Evolutionary conservation across 225 moss, liverwort and hornwort species (phyloP), one percentile per base, ranked within the genome.

Genomic region (Physcomitrellopsis africana): DNA sequence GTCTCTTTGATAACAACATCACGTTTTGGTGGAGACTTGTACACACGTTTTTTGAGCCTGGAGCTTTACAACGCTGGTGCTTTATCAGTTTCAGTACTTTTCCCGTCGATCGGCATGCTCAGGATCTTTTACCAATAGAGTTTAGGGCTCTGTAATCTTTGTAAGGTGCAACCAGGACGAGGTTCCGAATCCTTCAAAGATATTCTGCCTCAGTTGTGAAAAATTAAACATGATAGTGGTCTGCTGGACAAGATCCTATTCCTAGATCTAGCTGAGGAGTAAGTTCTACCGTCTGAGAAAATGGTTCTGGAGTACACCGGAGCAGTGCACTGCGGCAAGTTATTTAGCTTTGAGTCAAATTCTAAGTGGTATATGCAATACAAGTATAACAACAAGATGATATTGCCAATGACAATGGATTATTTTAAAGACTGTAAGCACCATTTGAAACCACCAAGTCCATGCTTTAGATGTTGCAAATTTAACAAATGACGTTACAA

Each of bases 151-250:
- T 88, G 88, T 80, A 88, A 88, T 83, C 70, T 88, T 37, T 88
- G 88, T 41, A 82, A 80, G 74, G 82, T 82, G 68, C 85, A 88
- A 68, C 85, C 85, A 42, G 88, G 85, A 27, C 82, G 88, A 78
- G 88, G 85, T 51, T 88, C 85, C 85, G 88, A 88, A 65, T 83
- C 76, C 53, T 82, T 79, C 62, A 88, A 80, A 69, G 88, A 85
- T 76, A 81, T 85, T 73, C 63, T n/a, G n/a, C n/a, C n/a, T n/a
- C n/a, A n/a, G n/a, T n/a, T n/a, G n/a, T n/a, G n/a, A n/a, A 88
- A 85, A 63, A 85, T 88, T 57, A 85, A 88, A 65, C 85, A 85
- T 27, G 88, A 85, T 54, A 88, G 88, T 70, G 88, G 85, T 44
- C 80, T 88, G 64, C 60, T 83, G 66, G 83, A 88, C 65, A 85